Evolutionary conservation across 2,329 filamentous ascomycete genomes (phyloP).

Genomic region (Leptographium galeiforme): DNA sequence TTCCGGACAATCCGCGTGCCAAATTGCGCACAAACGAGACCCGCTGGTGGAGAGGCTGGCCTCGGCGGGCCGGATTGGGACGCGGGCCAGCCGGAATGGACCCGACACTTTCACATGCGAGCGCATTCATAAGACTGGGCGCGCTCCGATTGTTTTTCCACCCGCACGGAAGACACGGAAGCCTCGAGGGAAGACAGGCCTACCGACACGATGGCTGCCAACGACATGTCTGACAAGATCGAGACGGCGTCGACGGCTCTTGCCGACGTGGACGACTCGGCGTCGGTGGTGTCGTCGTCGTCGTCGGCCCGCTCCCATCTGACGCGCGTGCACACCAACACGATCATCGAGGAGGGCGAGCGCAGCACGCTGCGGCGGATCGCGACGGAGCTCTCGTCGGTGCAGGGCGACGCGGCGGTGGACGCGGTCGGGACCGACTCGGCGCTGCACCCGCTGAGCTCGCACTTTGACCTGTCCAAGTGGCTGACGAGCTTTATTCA

Average conservation of each 20-base stretch:
- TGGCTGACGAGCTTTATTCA: slow-evolving; percentile 48
- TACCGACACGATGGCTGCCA: too few species aligned
- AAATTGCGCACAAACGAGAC: too few species aligned
- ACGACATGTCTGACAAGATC: slow-evolving; percentile 13
- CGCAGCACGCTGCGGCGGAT: slow-evolving; percentile 7
- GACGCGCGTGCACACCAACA: slow-evolving; percentile 5
- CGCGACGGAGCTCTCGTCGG: slow-evolving; percentile 31
- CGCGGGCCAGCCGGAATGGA: too few species aligned
- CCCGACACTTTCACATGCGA: too few species aligned
- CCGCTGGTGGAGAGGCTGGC: too few species aligned
- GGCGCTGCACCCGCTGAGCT: slow-evolving; percentile 30
- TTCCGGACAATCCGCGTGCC: too few species aligned
- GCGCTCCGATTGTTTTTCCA: too few species aligned
- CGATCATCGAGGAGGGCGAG: slow-evolving; percentile 6
- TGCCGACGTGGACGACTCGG: too few species aligned
- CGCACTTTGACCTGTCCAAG: slow-evolving; percentile 32
- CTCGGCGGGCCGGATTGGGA: too few species aligned
- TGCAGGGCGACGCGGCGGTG: slow-evolving; percentile 33
- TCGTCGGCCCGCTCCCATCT: slow-evolving; percentile 30
- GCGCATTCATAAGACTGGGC: too few species aligned
- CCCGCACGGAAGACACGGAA: too few species aligned
- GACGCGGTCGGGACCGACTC: slow-evolving; percentile 30
- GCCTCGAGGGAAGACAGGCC: too few species aligned
- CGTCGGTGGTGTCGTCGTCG: slow-evolving; percentile 13
- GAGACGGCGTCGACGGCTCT: slow-evolving; percentile 17